Evolutionary conservation across 2,329 filamentous ascomycete genomes (phyloP), one percentile per base, ranked within the genome.

Genomic region (Claviceps pazoutovae): DNA sequence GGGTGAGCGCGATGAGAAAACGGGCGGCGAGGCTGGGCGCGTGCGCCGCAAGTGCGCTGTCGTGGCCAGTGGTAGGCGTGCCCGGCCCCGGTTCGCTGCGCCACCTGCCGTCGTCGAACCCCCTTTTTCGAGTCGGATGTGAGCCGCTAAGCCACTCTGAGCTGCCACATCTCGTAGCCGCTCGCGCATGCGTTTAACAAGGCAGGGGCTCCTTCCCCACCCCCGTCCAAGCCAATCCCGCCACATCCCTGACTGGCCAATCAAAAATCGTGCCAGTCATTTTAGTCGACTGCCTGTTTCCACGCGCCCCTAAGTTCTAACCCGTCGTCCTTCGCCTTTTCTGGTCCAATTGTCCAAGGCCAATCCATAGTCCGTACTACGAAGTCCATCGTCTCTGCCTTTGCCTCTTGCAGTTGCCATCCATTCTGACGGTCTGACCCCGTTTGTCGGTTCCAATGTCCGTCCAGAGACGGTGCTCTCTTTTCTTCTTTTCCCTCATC

Each of bases 81-180:
- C 8, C 9, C 14, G 17, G 11, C 3, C 6, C 41, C 9, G 41
- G 41, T 13, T 21, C 17, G 9, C 19, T 43, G 41, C 39, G 41
- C 19, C 17, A 43, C 17, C 23, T 21, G 42, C 23, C 39, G 17
- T 42, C 42, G 42, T 8, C 26, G 8, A 5, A 11, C 26, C 11
- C 30, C 30, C 5, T 46, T 23, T n/a, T 13, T 19, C 4, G 9
- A 16, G 23, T 46, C 48, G 41, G 43, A 46, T 47, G 48, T 51
- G 51, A 51, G 48, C 41, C 53, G 39, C 51, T 53, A 55, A 46
- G 39, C 53, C 36, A 9, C 44, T 50, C 48, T 44, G 42, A 30
- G 42, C 7, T 26, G 21, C 42, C 21, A 44, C 21, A 3, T 34
- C 30, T 11, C 30, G 30, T 34, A 34, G 30, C 30, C 30, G 30